Percentiles rank a stretch among this genome's conserved stretches.
Conservation (phyloP, 495 filamentous ascomycete genomes). For the Hypoxylon crocopeplum region DNA sequence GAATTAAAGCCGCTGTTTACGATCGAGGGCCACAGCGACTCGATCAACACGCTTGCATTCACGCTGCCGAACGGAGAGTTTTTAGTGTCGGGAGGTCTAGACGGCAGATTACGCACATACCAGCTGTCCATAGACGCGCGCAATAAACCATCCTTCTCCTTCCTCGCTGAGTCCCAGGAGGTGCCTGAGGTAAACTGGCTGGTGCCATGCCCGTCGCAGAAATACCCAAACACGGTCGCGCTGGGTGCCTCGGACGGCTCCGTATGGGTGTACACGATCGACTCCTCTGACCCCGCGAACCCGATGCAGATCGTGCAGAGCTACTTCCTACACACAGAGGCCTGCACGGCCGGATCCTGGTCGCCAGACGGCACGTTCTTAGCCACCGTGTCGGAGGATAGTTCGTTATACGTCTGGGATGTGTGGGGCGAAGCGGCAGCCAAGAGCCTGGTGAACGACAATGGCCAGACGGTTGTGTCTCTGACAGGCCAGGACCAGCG, state of each 20-base stretch:
- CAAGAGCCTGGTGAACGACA: slow-evolving; percentile 70
- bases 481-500: slow-evolving; percentile 85
- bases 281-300: slow-evolving; percentile 61
- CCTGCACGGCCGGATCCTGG: slow-evolving; percentile 92
- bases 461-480: slow-evolving; percentile 77
- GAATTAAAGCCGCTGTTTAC: slow-evolving; percentile 68
- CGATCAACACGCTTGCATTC: slow-evolving; percentile 83
- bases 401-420: slow-evolving; percentile 90
- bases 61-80: slow-evolving; percentile 84
- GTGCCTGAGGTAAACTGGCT: slow-evolving; percentile 97
- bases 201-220: slow-evolving; percentile 70
- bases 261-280: slow-evolving; percentile 92
- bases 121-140: slow-evolving; percentile 35
- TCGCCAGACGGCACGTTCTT: slow-evolving; percentile 86
- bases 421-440: slow-evolving; percentile 84
- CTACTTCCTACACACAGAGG: slow-evolving; percentile 86
- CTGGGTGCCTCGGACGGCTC: slow-evolving; percentile 91
- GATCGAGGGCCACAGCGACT: slow-evolving; percentile 88
- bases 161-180: slow-evolving; percentile 76
- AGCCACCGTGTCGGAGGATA: slow-evolving; percentile 88
- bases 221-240: slow-evolving; percentile 81
- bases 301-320: slow-evolving; percentile 81
- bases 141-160: slow-evolving; percentile 59
- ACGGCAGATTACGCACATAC: slow-evolving; percentile 72
- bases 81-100: slow-evolving; percentile 83